Evolutionary conservation across 116 monocot species (phyloP), one percentile per base, ranked within the genome.

Genomic region (Zostera marina): DNA sequence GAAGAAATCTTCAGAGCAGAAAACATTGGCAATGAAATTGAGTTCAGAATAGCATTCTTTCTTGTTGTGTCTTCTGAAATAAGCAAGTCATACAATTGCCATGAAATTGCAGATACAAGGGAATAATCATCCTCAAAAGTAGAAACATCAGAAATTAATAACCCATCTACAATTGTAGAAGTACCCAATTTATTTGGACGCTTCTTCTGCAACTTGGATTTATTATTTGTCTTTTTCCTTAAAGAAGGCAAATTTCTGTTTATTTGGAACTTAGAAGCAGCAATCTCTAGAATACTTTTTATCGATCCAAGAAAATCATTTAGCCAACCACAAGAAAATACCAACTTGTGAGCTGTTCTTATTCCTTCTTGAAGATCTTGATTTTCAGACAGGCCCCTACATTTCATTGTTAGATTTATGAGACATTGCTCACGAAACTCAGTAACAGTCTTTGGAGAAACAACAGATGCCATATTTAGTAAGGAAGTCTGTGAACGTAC

Each of bases 31-130:
- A 68, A 68, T 62, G 72, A 58, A 58, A 70, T 69, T 32, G 72
- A 84, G 55, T 72, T 66, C 20, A 86, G 53, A 43, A 83, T 25
- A 13, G 66, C 59, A 44, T 64, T 72, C 40, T 71, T 67, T 32
- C 32, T 32, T 32, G 32, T 32, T 16, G 72, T 73, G 14, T 79
- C 77, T 26, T 54, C 66, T 54, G 32, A 58, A 1, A 47, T 45
- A 43, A 90, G 68, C 47, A 98, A 70, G 46, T 83, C 78, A 66
- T 86, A 80, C 44, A 98, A 53, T 56, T 98, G 98, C 98, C 90
- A 90, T 23, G 89, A 71, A 55, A 71, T 75, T 48, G 82, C 49
- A 16, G 58, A 71, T 61, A 81, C 76, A 57, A 76, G 24, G 47
- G 60, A 66, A 62, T 73, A 74, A 7, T 73, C 71, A 47, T 75